These are phyloP conservation scores for Rhododendron griersonianum DNA, from an alignment of 148 eudicot genomes.

Conservation along the genomic window DNA sequence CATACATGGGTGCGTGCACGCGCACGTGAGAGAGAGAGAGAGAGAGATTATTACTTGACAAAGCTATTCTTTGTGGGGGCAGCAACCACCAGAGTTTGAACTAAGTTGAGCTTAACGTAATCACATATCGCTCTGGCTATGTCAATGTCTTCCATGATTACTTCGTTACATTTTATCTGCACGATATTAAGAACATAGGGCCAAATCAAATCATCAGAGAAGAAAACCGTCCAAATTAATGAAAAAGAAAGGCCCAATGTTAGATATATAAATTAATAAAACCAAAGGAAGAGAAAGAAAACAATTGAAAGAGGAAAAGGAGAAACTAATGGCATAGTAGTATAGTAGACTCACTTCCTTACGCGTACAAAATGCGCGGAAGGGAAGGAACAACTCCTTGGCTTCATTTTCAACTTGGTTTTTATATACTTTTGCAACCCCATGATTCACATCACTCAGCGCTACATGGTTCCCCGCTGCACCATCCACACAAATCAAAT, in stretches of 20 bases:
- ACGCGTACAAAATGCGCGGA: conserved; percentile 75
- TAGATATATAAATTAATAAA: too few relatives aligned
- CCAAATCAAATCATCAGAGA: background rate
- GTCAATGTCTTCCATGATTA: conserved; percentile 54
- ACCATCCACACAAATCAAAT: background rate
- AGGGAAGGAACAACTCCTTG: conserved; percentile 76
- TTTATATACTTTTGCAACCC: conserved; percentile 20
- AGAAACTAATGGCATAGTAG: background rate
- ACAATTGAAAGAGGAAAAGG: background rate
- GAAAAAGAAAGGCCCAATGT: background rate
- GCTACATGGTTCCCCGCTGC: conserved; percentile 25
- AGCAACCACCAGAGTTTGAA: conserved; percentile 55
- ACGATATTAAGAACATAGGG: background rate
- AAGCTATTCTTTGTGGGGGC: conserved; percentile 47
- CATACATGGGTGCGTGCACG: background rate
- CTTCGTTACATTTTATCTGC: conserved; percentile 56
- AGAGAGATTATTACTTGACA: conserved; percentile 32
- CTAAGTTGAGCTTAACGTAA: conserved; percentile 27
- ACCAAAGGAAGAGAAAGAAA: background rate
- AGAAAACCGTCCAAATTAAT: background rate
- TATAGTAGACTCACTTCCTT: conserved; percentile 54
- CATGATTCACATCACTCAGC: conserved; percentile 24
- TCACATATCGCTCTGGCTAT: conserved; percentile 53
- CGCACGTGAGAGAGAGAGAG: background rate
- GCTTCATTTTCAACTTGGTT: conserved; percentile 36